A percentile compares a stretch with the other conserved stretches of the same genome.
phyloP scores from a whole-genome alignment of 2,329 filamentous ascomycete species.

The Pyrenochaeta sp. region DNA sequence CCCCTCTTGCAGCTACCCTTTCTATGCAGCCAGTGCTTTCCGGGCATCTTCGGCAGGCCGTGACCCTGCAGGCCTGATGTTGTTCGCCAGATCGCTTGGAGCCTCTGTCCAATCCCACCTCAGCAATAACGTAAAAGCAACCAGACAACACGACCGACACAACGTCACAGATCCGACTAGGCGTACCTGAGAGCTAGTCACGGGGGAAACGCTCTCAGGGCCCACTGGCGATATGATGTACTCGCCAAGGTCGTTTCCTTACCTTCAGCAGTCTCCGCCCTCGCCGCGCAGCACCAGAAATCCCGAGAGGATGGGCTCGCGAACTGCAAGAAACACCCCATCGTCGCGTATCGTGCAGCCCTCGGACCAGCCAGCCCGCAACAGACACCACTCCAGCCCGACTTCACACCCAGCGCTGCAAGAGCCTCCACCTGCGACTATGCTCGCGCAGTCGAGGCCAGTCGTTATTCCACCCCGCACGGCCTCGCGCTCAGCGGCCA shows the following conservation, averaged over 20 bases:
- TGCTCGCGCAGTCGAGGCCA: conserved; percentile 50
- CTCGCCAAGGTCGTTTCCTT: conserved; percentile 57
- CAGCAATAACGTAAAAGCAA: conserved; percentile 50
- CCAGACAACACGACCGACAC: conserved; percentile 21
- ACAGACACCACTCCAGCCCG: conserved; percentile 8
- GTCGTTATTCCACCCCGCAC: conserved; percentile 53
- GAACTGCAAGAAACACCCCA: conserved; percentile 27
- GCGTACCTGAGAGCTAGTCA: conserved; percentile 35
- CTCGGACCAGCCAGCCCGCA: conserved; percentile 18
- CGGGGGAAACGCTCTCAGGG: conserved; percentile 34
- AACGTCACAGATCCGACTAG: conserved; percentile 40
- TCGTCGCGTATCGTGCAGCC: conserved; percentile 22
- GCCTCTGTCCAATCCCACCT: conserved; percentile 41
- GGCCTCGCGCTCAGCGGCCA: conserved; percentile 37
- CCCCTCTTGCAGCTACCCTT: background rate
- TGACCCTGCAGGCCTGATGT: conserved; percentile 42
- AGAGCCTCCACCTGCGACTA: conserved; percentile 26
- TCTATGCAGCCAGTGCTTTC: conserved; percentile 7
- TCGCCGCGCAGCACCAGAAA: conserved; percentile 34
- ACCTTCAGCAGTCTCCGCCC: conserved; percentile 46
- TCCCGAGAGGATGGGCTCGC: conserved; percentile 44
- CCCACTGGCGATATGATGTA: conserved; percentile 49
- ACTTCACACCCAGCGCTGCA: conserved; percentile 11
- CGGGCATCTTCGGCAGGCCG: conserved; percentile 32
- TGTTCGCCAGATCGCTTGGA: conserved; percentile 27